Conservation (phyloP, 768 basidiomycete species). For the Favolaschia claudopus region DNA sequence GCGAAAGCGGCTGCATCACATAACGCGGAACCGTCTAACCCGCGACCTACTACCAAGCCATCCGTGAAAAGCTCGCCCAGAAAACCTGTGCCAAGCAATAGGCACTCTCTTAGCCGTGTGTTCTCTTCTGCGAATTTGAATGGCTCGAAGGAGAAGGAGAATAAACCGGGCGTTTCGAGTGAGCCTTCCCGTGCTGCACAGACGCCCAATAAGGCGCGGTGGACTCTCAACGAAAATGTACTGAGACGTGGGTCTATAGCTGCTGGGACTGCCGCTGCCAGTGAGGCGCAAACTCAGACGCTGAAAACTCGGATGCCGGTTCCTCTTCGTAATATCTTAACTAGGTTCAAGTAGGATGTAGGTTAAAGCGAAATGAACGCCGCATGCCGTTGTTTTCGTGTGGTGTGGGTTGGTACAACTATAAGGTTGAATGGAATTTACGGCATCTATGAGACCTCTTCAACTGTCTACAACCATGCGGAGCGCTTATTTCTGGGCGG, state of each 20-base stretch:
- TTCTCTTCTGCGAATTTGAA: too few species aligned
- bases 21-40: neutral
- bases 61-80: constrained; percentile 8
- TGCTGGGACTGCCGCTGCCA: constrained; percentile 27
- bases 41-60: neutral
- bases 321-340: constrained; percentile 55
- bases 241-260: constrained; percentile 37
- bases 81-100: constrained; percentile 27
- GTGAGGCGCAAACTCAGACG: constrained; percentile 20
- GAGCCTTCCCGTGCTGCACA: too few species aligned
- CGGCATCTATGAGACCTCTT: too few species aligned
- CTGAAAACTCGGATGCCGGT: constrained; percentile 54
- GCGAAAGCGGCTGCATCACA: constrained; percentile 3
- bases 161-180: constrained; percentile 24
- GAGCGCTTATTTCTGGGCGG: too few species aligned
- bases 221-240: constrained; percentile 44
- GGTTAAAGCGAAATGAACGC: too few species aligned
- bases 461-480: too few species aligned
- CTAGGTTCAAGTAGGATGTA: constrained; percentile 52
- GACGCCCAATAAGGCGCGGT: constrained; percentile 32
- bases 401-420: too few species aligned
- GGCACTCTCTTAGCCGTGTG: constrained; percentile 43
- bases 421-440: too few species aligned
- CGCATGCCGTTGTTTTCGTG: too few species aligned
- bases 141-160: constrained; percentile 24